phyloP scores from a whole-genome alignment of 2,329 filamentous ascomycete genomes.

The Didymella exigua region DNA sequence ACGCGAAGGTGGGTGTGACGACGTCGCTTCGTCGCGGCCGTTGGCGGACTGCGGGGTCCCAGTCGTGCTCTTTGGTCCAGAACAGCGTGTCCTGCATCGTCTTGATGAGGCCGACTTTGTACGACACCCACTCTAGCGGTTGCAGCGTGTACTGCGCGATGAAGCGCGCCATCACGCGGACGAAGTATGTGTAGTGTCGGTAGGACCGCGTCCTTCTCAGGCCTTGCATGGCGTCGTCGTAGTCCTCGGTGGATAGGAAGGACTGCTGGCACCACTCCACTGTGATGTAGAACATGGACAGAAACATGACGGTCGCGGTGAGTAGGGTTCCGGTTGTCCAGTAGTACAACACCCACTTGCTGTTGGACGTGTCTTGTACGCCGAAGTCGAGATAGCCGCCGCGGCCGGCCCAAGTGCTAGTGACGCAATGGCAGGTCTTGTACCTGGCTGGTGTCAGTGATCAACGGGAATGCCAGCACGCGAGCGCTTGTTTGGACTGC shows the following conservation, averaged over 20 bases:
- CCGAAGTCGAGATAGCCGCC: constrained; percentile 53
- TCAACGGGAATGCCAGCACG: too few relatives aligned
- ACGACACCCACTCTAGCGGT: constrained; percentile 21
- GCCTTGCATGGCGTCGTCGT: constrained; percentile 34
- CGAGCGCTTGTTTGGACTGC: too few relatives aligned
- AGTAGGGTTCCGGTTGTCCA: constrained; percentile 44
- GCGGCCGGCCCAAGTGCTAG: constrained; percentile 44
- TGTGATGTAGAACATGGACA: constrained; percentile 47
- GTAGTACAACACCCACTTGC: constrained; percentile 32
- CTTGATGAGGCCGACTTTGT: constrained; percentile 24
- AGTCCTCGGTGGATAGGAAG: constrained; percentile 44
- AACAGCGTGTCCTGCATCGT: constrained; percentile 29
- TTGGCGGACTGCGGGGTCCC: too few relatives aligned
- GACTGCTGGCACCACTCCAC: constrained; percentile 47
- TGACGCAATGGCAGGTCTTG: constrained; percentile 52
- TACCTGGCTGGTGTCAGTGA: too few relatives aligned
- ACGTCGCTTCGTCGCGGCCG: too few relatives aligned
- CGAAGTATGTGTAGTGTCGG: constrained; percentile 22
- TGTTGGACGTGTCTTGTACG: constrained; percentile 40
- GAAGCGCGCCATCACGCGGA: constrained; percentile 18
- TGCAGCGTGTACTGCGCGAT: constrained; percentile 19
- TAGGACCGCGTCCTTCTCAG: constrained; percentile 35
- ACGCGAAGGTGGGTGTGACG: too few relatives aligned
- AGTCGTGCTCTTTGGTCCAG: too few relatives aligned
- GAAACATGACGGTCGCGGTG: constrained; percentile 36